These are phyloP conservation scores for Pseudognaphalium luteoalbum DNA, from an alignment of 129 eudicot species.

Conservation along the genomic window DNA sequence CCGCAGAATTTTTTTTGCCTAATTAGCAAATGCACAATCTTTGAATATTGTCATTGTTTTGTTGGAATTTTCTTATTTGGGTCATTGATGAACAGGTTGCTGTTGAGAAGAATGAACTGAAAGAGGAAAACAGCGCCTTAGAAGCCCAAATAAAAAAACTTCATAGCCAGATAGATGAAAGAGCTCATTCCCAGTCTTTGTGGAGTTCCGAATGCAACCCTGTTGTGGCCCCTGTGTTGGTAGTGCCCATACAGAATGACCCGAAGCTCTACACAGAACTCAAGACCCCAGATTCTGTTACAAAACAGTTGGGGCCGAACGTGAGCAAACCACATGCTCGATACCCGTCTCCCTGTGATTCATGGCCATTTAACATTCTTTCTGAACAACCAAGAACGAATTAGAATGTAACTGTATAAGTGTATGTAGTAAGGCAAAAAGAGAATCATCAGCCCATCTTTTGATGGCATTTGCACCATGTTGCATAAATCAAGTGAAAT, in stretches of 20 bases:
- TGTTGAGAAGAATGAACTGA: slow-evolving; percentile 61
- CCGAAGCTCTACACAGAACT: slow-evolving; percentile 17
- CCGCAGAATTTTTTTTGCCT: too few species aligned
- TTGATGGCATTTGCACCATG: not conserved
- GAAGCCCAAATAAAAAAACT: slow-evolving; percentile 61
- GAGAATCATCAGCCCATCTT: not conserved
- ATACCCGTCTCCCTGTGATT: slow-evolving; percentile 71
- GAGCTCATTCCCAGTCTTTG: slow-evolving; percentile 33
- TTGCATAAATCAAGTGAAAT: not conserved
- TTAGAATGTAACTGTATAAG: slow-evolving; percentile 9
- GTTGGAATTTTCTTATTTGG: not conserved
- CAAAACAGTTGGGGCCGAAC: slow-evolving; percentile 36
- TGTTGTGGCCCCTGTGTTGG: slow-evolving; percentile 43
- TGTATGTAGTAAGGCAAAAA: not conserved
- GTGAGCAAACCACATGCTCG: slow-evolving; percentile 81
- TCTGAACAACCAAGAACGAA: slow-evolving; percentile 35
- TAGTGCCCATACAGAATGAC: slow-evolving; percentile 55
- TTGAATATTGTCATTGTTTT: not conserved
- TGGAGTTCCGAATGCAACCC: slow-evolving; percentile 29
- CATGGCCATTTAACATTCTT: slow-evolving; percentile 76
- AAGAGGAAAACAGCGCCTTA: slow-evolving; percentile 57
- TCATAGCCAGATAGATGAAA: slow-evolving; percentile 50
- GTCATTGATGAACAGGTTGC: slow-evolving; percentile 49
- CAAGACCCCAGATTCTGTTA: slow-evolving; percentile 8
- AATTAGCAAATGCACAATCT: not conserved